Percentiles rank a stretch among this genome's conserved stretches.
These are phyloP conservation scores for Suhomyces wounanorum DNA, from an alignment of 1,139 yeast species.

Conservation along the genomic window DNA sequence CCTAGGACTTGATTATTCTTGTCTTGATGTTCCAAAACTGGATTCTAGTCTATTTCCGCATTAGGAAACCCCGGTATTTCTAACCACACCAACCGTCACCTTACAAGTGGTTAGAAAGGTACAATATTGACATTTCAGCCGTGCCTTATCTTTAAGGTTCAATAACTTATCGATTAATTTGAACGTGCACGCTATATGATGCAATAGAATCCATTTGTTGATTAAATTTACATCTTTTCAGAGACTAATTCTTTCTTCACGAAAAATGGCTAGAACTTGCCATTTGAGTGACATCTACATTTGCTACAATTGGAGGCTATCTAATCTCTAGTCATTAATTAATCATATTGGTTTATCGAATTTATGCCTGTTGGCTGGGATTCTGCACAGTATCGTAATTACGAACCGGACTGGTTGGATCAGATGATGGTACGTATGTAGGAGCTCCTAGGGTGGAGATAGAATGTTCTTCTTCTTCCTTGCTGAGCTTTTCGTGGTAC, in stretches of 20 bases:
- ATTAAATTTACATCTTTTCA: no score
- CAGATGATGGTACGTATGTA: slow-evolving; percentile 6
- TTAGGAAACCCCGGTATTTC: neutral
- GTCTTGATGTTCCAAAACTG: neutral
- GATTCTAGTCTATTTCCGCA: neutral
- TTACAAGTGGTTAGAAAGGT: neutral
- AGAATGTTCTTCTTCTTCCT: slow-evolving; percentile 10
- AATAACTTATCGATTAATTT: no score
- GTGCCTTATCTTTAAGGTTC: neutral
- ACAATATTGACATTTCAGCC: neutral
- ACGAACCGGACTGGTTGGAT: slow-evolving; percentile 8
- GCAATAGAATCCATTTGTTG: no score
- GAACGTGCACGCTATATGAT: no score
- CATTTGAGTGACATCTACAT: no score
- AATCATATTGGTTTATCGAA: neutral
- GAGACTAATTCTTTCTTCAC: no score
- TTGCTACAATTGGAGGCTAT: neutral
- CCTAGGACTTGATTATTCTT: no score
- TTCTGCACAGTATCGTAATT: slow-evolving; percentile 7
- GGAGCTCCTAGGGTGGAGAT: slow-evolving; percentile 14
- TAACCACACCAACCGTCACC: neutral
- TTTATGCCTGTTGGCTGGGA: neutral
- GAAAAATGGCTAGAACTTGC: no score
- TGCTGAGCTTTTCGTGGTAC: neutral
- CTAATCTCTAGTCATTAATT: neutral